phyloP scores from a whole-genome alignment of 2,329 filamentous ascomycete species.

The Ceratocystis smalleyi region DNA sequence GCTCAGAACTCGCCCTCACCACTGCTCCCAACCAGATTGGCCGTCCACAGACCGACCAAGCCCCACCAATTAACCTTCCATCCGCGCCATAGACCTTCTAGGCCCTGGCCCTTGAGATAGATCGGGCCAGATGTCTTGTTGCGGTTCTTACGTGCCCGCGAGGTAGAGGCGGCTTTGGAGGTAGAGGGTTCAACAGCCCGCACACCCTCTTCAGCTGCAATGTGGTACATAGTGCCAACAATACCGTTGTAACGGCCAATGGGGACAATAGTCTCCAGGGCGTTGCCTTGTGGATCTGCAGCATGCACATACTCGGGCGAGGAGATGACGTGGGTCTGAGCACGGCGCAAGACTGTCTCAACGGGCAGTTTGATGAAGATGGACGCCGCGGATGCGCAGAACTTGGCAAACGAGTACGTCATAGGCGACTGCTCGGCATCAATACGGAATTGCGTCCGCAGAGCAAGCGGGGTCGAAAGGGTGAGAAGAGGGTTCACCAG shows the following conservation, averaged over 20 bases:
- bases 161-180: slow-evolving; percentile 7
- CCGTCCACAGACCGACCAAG: slow-evolving; percentile 57
- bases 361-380: slow-evolving; percentile 77
- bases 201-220: slow-evolving; percentile 67
- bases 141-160: slow-evolving; percentile 10
- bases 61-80: slow-evolving; percentile 72
- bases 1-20: slow-evolving; percentile 44
- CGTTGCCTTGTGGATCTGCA: slow-evolving; percentile 28
- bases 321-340: slow-evolving; percentile 60
- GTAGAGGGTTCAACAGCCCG: slow-evolving; percentile 28
- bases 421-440: slow-evolving; percentile 69
- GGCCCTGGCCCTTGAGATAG: slow-evolving; percentile 47
- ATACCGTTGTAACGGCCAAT: slow-evolving; percentile 72
- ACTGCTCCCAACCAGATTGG: slow-evolving; percentile 45
- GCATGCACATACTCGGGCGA: slow-evolving; percentile 37
- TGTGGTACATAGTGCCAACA: slow-evolving; percentile 78
- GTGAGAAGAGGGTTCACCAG: slow-evolving; percentile 70
- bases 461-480: slow-evolving; percentile 66
- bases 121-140: slow-evolving; percentile 27
- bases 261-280: slow-evolving; percentile 60
- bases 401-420: slow-evolving; percentile 67
- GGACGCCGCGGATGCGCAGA: slow-evolving; percentile 63
- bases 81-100: slow-evolving; percentile 53
- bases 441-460: slow-evolving; percentile 71
- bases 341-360: slow-evolving; percentile 79